Percentiles rank a stretch among this genome's conserved stretches.
phyloP scores from a whole-genome alignment of 768 basidiomycete genomes.

The Epithele typhae region DNA sequence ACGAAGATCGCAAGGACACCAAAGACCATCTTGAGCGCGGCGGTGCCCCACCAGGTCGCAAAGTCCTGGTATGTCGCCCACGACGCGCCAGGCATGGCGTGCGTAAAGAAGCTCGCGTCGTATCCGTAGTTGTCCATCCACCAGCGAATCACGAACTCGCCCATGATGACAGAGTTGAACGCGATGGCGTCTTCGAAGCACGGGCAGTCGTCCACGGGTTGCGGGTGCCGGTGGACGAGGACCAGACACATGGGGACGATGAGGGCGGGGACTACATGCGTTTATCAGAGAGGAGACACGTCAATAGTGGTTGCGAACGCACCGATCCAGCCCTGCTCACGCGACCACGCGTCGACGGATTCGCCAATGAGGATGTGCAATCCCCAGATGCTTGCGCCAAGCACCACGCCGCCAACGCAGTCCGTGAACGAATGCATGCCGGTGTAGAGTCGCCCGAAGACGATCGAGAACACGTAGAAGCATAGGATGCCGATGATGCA shows the following conservation, averaged over 20 bases:
- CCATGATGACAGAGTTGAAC: slow-evolving; percentile 79
- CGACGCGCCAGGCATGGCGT: slow-evolving; percentile 56
- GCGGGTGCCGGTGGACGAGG: slow-evolving; percentile 84
- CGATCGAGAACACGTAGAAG: slow-evolving; percentile 65
- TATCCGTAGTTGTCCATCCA: slow-evolving; percentile 40
- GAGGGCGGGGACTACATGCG: slow-evolving; percentile 47
- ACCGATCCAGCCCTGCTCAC: slow-evolving; percentile 33
- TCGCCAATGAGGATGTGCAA: slow-evolving; percentile 32
- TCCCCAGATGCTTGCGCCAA: slow-evolving; percentile 68
- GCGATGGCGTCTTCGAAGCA: slow-evolving; percentile 98
- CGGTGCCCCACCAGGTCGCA: slow-evolving; percentile 33
- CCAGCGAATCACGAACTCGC: slow-evolving; percentile 72
- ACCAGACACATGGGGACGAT: slow-evolving; percentile 62
- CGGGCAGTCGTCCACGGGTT: slow-evolving; percentile 95
- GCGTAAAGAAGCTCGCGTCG: slow-evolving; percentile 24
- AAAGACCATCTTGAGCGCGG: slow-evolving; percentile 35
- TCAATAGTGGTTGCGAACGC: too few species aligned
- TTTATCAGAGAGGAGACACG: too few species aligned
- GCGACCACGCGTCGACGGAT: slow-evolving; percentile 40
- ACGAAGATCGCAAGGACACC: slow-evolving; percentile 73
- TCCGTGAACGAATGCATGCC: slow-evolving; percentile 89
- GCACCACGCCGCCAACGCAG: slow-evolving; percentile 53
- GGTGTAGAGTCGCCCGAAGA: slow-evolving; percentile 78
- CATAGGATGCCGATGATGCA: slow-evolving; percentile 38
- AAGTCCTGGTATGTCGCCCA: slow-evolving; percentile 35